Evolutionary conservation across 768 basidiomycete species (phyloP).

Genomic region (Russula brevipes): DNA sequence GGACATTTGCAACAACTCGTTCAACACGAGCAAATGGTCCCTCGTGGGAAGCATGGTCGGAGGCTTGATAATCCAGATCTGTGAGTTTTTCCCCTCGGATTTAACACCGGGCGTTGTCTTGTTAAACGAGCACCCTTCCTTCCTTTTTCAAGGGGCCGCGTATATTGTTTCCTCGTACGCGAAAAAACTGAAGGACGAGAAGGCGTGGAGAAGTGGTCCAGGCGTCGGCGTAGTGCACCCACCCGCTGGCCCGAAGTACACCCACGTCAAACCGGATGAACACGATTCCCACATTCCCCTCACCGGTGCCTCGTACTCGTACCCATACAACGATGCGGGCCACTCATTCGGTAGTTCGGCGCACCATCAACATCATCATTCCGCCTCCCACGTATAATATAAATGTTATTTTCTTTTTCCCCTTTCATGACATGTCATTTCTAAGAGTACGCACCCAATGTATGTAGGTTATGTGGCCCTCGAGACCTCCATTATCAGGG

Average conservation of each 20-base stretch:
- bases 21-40: slow-evolving; percentile 8
- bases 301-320: background rate
- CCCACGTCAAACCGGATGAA: background rate
- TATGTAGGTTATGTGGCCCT: background rate
- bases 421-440: background rate
- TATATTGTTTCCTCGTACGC: slow-evolving; percentile 20
- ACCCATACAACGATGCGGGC: slow-evolving; percentile 4
- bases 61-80: slow-evolving; percentile 12
- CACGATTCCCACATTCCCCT: slow-evolving; percentile 9
- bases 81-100: slow-evolving; percentile 1
- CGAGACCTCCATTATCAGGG: background rate
- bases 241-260: slow-evolving; percentile 1
- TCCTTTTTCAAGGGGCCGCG: slow-evolving; percentile 11
- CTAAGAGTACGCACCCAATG: background rate
- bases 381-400: background rate
- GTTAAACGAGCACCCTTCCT: background rate
- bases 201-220: background rate
- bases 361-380: background rate
- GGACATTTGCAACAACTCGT: slow-evolving; percentile 5
- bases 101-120: background rate
- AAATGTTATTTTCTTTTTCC: background rate
- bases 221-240: background rate
- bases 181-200: background rate
- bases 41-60: background rate
- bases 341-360: slow-evolving; percentile 8